Percentiles rank a stretch among this genome's conserved stretches.
Evolutionary conservation across 305 asterid species (phyloP).

Genomic region (Plantago lanceolata): DNA sequence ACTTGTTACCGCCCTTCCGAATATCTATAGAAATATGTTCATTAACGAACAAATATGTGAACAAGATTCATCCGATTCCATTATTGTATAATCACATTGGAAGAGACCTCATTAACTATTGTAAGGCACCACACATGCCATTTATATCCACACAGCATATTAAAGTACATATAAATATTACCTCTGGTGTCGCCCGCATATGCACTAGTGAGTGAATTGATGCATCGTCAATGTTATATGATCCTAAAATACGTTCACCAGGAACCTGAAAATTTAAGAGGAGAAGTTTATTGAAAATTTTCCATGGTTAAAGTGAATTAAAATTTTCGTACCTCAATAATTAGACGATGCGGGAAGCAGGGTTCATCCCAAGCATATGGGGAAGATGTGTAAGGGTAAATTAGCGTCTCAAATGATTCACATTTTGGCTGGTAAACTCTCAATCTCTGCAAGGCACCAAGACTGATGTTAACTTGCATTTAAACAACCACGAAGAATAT

Average conservation of each 20-base stretch:
- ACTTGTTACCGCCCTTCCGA: no score
- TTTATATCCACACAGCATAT: background rate
- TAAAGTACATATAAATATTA: slow-evolving; percentile 28
- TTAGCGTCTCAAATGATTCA: slow-evolving; percentile 83
- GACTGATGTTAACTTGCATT: slow-evolving; percentile 22
- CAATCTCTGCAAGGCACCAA: slow-evolving; percentile 56
- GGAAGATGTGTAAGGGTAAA: slow-evolving; percentile 78
- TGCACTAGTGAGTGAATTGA: slow-evolving; percentile 55
- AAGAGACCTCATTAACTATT: no score
- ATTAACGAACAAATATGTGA: slow-evolving; percentile 4
- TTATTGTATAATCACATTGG: no score
- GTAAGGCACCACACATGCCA: no score
- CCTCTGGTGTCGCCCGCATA: slow-evolving; percentile 87
- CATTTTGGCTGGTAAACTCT: slow-evolving; percentile 92
- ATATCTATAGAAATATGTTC: background rate
- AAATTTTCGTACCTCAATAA: slow-evolving; percentile 66
- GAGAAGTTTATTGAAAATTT: slow-evolving; percentile 19
- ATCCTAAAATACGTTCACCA: slow-evolving; percentile 84
- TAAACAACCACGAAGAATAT: slow-evolving; percentile 12
- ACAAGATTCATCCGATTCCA: slow-evolving; percentile 4
- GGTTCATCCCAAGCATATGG: slow-evolving; percentile 99
- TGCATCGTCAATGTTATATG: slow-evolving; percentile 75
- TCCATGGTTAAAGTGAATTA: slow-evolving; percentile 15
- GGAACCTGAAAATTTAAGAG: slow-evolving; percentile 52
- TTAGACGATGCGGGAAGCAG: slow-evolving; percentile 80